phyloP scores from a whole-genome alignment of 345 rosid genomes.

The Heritiera littoralis region DNA sequence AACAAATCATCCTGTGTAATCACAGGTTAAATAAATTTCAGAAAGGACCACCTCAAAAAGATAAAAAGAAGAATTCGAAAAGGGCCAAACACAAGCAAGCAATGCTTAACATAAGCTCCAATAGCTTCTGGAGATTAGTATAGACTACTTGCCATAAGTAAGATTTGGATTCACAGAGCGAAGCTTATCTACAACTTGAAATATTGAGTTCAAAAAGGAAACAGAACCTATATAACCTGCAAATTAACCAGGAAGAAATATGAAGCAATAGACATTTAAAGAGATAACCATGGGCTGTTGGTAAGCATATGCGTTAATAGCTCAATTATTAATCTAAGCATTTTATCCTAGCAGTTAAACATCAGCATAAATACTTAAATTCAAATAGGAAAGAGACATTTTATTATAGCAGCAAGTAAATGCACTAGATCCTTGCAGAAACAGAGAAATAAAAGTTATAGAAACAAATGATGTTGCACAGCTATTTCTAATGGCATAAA shows the following conservation, averaged over 20 bases:
- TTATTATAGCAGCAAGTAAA: not conserved
- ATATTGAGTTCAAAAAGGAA: conserved; percentile 73
- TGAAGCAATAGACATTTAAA: conserved; percentile 6
- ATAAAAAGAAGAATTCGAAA: not conserved
- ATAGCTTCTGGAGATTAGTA: conserved; percentile 1
- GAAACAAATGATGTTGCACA: not conserved
- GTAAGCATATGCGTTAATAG: not conserved
- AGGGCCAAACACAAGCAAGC: not conserved
- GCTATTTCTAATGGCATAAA: not conserved
- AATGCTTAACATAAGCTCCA: not conserved
- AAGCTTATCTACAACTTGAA: conserved; percentile 81
- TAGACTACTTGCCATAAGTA: conserved; percentile 63
- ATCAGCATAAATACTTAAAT: not conserved
- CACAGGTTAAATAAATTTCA: not conserved
- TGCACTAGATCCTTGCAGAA: not conserved
- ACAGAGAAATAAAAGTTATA: not conserved
- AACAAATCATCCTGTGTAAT: not conserved
- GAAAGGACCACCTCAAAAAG: no score
- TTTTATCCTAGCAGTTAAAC: not conserved
- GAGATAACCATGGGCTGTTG: not conserved
- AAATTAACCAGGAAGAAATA: conserved; percentile 22
- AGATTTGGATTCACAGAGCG: conserved; percentile 83
- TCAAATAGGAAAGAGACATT: not conserved
- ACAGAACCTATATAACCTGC: conserved; percentile 99
- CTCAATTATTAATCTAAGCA: not conserved